Evolutionary conservation across 2,329 filamentous ascomycete species (phyloP), one percentile per base, ranked within the genome.

Genomic region (Endoconidiophora laricicola): DNA sequence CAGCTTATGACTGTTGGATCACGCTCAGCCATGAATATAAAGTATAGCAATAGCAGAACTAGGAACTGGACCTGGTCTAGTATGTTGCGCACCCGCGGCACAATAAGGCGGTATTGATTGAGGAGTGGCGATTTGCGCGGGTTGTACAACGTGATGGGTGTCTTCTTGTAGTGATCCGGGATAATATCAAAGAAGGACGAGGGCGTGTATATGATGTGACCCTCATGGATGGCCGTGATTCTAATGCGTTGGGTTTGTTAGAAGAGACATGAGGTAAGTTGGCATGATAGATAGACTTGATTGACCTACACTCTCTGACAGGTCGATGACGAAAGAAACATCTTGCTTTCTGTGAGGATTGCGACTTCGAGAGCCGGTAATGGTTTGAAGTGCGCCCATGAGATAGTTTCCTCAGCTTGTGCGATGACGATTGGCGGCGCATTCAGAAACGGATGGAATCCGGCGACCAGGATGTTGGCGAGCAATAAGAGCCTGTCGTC

Each of bases 371-470:
- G 71, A 10, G 85, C 82, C 0, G 84, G 86, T 51, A 90, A 65
- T 48, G 80, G 83, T 55, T 77, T 66, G 53, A 71, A 65, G 52
- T 71, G 65, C 36, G 65, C 67, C 66, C 69, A 73, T 2, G 68
- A 64, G 12, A 65, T 65, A 38, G 67, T 69, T 22, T 66, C 62
- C 55, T 72, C 68, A 26, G 74, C 76, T 56, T 82, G 71, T 14
- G 70, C 67, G 14, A 52, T 38, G 39, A 88, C 72, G 50, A 82
- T 73, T 1, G 71, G 66, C 0, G 86, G 86, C 0, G 84, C 84
- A 56, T 85, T 85, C 63, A 91, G 85, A 58, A 91, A 91, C 1
- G 86, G 85, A 58, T 87, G 81, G 58, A 93, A 91, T 12, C 83
- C 83, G 14, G 84, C 83, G 12, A 93, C 82, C 18, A 91, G 73